Percentiles rank a stretch among this genome's conserved stretches.
Evolutionary conservation across 1,139 yeast genomes (phyloP).

Genomic region (Keqinozyma sinolaborantium): DNA sequence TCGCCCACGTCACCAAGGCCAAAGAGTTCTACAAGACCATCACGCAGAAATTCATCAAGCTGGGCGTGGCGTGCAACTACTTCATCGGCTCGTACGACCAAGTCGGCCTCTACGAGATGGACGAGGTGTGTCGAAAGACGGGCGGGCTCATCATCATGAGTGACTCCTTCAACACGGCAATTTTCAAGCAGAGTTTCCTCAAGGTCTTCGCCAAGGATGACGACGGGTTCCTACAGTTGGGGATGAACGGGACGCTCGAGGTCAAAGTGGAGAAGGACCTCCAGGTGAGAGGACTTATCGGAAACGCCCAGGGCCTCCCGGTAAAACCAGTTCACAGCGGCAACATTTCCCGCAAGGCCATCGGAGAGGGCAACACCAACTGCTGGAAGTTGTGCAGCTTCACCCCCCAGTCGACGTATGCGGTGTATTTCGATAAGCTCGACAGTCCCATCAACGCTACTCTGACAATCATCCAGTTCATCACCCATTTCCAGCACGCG

Average conservation of each 20-base stretch:
- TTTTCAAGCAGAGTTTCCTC: constrained; percentile 60
- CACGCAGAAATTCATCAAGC: constrained; percentile 30
- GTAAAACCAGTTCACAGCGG: constrained; percentile 23
- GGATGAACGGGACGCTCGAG: constrained; percentile 57
- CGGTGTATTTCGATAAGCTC: constrained; percentile 51
- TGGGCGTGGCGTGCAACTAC: constrained; percentile 54
- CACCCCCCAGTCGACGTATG: constrained; percentile 56
- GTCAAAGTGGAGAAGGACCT: constrained; percentile 47
- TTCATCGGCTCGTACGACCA: constrained; percentile 68
- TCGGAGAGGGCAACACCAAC: constrained; percentile 53
- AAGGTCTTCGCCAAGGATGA: constrained; percentile 42
- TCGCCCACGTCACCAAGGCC: constrained; percentile 30
- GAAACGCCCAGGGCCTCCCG: constrained; percentile 50
- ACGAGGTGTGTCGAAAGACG: constrained; percentile 50
- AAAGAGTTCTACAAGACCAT: constrained; percentile 43
- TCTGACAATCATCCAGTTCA: constrained; percentile 52
- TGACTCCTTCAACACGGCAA: constrained; percentile 63
- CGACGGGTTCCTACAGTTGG: constrained; percentile 43
- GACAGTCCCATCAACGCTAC: constrained; percentile 32
- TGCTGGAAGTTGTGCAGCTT: constrained; percentile 61
- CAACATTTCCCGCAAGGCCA: constrained; percentile 21
- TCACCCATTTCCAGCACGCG: constrained; percentile 71
- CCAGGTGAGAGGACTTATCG: constrained; percentile 55
- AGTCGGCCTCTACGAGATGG: constrained; percentile 66
- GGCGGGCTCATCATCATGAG: constrained; percentile 63